Percentiles rank a stretch among this genome's conserved stretches.
These are phyloP conservation scores for Fusarium domesticum DNA, from an alignment of 2,329 filamentous ascomycete species.

Conservation along the genomic window DNA sequence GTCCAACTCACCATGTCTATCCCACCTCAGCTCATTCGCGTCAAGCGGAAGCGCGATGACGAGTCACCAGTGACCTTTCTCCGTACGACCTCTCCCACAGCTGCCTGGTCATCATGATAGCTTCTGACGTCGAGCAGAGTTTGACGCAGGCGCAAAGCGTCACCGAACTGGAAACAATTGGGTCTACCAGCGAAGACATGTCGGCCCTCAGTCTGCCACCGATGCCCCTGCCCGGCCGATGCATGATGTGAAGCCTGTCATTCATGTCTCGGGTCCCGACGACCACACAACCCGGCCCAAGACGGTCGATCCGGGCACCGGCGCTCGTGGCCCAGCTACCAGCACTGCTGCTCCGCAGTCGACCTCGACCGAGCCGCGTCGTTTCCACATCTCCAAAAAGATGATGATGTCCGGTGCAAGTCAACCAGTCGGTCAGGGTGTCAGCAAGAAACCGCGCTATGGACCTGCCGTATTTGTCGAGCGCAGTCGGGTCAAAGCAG, in stretches of 20 bases:
- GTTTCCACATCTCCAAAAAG: slow-evolving; percentile 55
- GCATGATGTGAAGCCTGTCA: slow-evolving; percentile 39
- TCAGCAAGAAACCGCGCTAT: slow-evolving; percentile 42
- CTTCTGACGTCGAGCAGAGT: slow-evolving; percentile 38
- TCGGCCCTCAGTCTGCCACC: slow-evolving; percentile 27
- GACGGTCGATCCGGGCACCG: slow-evolving; percentile 10
- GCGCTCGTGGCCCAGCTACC: neutral
- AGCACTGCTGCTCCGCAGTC: slow-evolving; percentile 10
- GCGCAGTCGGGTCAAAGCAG: slow-evolving; percentile 42
- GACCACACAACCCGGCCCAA: slow-evolving; percentile 23
- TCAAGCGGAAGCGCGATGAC: slow-evolving; percentile 59
- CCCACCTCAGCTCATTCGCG: slow-evolving; percentile 56
- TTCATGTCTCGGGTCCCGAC: slow-evolving; percentile 46
- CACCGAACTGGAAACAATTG: slow-evolving; percentile 50
- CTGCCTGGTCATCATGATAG: slow-evolving; percentile 4
- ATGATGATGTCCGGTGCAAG: slow-evolving; percentile 36
- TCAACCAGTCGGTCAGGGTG: slow-evolving; percentile 26
- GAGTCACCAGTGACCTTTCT: slow-evolving; percentile 55
- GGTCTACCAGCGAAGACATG: slow-evolving; percentile 54
- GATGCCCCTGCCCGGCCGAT: slow-evolving; percentile 19
- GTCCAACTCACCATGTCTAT: slow-evolving; percentile 51
- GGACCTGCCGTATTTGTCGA: slow-evolving; percentile 56
- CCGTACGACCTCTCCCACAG: slow-evolving; percentile 38
- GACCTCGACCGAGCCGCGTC: slow-evolving; percentile 40
- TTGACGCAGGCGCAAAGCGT: slow-evolving; percentile 53